phyloP scores from a whole-genome alignment of 2,329 filamentous ascomycete genomes.

The Orbilia brochopaga region DNA sequence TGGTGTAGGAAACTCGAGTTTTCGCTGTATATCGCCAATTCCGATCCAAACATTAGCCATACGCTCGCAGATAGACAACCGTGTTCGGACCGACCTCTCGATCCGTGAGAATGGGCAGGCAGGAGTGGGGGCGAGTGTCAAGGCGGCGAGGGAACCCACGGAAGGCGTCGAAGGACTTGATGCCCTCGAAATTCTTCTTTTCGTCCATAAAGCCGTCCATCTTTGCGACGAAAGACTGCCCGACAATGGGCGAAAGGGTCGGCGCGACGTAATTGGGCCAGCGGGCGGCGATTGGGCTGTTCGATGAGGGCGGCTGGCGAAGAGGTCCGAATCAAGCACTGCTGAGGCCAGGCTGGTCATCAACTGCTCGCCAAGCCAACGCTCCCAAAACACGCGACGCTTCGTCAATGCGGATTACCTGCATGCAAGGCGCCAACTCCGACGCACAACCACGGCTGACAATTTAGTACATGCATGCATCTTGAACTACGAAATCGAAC shows the following conservation, averaged over 20 bases:
- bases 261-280: neutral
- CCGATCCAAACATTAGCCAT: slow-evolving; percentile 16
- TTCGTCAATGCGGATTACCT: neutral
- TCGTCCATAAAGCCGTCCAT: slow-evolving; percentile 53
- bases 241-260: slow-evolving; percentile 19
- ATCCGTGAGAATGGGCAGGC: neutral
- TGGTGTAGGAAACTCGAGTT: slow-evolving; percentile 90
- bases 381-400: slow-evolving; percentile 13
- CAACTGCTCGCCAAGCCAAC: slow-evolving; percentile 26
- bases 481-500: too few species aligned
- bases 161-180: slow-evolving; percentile 95
- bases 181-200: slow-evolving; percentile 59
- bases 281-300: neutral
- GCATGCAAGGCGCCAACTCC: neutral
- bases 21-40: slow-evolving; percentile 69
- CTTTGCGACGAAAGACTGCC: slow-evolving; percentile 4
- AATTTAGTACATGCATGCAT: too few species aligned
- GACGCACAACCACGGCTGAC: too few species aligned
- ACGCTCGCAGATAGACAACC: neutral
- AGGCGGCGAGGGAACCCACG: slow-evolving; percentile 67
- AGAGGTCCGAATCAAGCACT: neutral
- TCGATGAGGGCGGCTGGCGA: neutral
- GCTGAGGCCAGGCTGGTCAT: slow-evolving; percentile 48
- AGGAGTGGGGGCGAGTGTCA: neutral
- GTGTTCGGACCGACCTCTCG: neutral